These are phyloP conservation scores for Beverwykella pulmonaria DNA, from an alignment of 495 filamentous ascomycete species.

Conservation along the genomic window DNA sequence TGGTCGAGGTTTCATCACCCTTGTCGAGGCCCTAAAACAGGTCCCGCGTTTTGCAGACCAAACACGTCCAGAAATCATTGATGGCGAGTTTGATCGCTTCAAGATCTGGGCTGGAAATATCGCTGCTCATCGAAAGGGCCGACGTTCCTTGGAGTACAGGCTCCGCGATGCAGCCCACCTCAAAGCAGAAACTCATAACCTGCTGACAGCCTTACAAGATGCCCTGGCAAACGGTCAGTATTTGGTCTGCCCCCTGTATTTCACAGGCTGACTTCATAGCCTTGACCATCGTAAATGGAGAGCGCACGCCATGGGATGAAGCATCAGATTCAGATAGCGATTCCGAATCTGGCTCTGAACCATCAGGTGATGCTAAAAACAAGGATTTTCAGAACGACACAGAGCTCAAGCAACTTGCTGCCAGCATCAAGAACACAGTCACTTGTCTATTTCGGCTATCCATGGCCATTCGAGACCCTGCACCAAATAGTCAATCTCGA, in stretches of 20 bases:
- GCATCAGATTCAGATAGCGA: slow-evolving; percentile 22
- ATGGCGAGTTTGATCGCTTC: slow-evolving; percentile 28
- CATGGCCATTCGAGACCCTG: slow-evolving; percentile 44
- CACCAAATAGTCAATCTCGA: slow-evolving; percentile 43
- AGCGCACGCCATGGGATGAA: slow-evolving; percentile 29
- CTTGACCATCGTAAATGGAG: slow-evolving; percentile 10
- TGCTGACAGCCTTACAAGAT: slow-evolving; percentile 24
- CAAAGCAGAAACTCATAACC: slow-evolving; percentile 17
- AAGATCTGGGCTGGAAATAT: slow-evolving; percentile 35
- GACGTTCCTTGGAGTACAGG: slow-evolving; percentile 25
- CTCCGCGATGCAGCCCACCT: slow-evolving; percentile 26
- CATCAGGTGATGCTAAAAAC: background rate
- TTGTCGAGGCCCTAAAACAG: slow-evolving; percentile 5
- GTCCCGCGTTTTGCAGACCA: slow-evolving; percentile 9
- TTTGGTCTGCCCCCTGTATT: background rate
- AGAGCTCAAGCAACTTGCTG: slow-evolving; percentile 34
- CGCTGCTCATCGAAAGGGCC: slow-evolving; percentile 28
- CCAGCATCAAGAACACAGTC: slow-evolving; percentile 36
- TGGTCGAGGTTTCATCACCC: slow-evolving; percentile 16
- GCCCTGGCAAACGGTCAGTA: slow-evolving; percentile 4
- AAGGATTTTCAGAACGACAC: slow-evolving; percentile 1
- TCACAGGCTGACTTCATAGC: background rate
- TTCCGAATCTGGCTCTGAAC: slow-evolving; percentile 9
- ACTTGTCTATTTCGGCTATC: slow-evolving; percentile 46
- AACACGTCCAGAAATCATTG: slow-evolving; percentile 6